Base-by-base conservation (phyloP, 805 yeast species). In the Saccharomycopsis capsularis region DNA sequence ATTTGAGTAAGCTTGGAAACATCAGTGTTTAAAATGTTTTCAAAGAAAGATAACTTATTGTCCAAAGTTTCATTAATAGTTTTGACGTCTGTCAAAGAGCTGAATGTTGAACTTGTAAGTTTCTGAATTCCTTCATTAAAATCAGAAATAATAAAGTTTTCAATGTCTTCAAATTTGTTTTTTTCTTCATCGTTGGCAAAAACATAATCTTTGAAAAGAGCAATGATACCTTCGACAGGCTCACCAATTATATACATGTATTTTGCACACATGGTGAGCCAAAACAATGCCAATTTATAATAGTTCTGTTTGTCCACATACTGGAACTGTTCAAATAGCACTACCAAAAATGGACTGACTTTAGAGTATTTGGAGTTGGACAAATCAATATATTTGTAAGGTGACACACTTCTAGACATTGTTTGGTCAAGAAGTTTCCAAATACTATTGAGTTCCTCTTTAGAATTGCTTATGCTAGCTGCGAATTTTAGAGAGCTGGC, bases 301-400 rank as follows among this genome's bases (percentile, higher is more conserved):
- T 56, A 51, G 0, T 62, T 50, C 0, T 56, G 48, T 11, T 63
- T 65, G 3, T 70, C 66, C 9, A 78, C 72, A 59, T 73, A 85
- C 46, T 71, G 69, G 63, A 83, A 74, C 60, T 89, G 96, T 55
- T 89, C 97, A 40, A 79, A 62, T 3, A 82, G 56, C 0, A 82
- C 72, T 13, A 78, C 68, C 1, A 73, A 56, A 44, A 82, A 72
- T 0, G 88, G 85, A 50, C 88, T 79, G 13, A 79, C 57, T 25
- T 59, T 57, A 0, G 56, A 51, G n/a, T 59, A 58, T 1, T 55
- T 48, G 1, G 24, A 24, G 25, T 61, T 63, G 2, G 78, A 70
- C 46, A 63, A 53, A 60, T 91, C 97, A 46, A 87, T 74, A 57
- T 89, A 91, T 60, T 85, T 88, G 66, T 84, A 93, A 0, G 98